Evolutionary conservation across 129 eudicot species (phyloP).

Genomic region (Erigeron canadensis): DNA sequence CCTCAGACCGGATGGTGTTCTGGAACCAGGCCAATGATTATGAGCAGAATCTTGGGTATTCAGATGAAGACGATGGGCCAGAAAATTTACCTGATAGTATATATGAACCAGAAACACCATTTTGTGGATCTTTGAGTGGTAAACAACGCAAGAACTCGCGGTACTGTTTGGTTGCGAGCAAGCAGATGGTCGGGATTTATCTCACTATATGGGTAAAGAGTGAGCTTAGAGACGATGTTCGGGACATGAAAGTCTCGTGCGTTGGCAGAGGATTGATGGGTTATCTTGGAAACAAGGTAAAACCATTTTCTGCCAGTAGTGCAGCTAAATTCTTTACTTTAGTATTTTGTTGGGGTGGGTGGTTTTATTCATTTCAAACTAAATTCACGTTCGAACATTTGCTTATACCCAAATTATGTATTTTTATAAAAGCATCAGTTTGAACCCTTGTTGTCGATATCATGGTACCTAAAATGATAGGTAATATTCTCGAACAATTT

Average conservation of each 20-base stretch:
- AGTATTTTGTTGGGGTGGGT: not conserved
- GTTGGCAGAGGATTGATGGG: slow-evolving; percentile 99
- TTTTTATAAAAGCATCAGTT: not conserved
- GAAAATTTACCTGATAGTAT: slow-evolving; percentile 50
- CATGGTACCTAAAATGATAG: slow-evolving; percentile 2
- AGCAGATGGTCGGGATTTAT: slow-evolving; percentile 95
- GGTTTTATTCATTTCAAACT: not conserved
- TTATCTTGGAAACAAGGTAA: slow-evolving; percentile 96
- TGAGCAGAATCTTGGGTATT: slow-evolving; percentile 44
- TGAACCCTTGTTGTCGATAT: not conserved
- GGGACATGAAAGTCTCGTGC: slow-evolving; percentile 83
- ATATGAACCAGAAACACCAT: slow-evolving; percentile 49
- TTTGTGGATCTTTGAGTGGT: slow-evolving; percentile 43
- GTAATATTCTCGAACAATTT: slow-evolving; percentile 19
- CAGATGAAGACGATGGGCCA: slow-evolving; percentile 68
- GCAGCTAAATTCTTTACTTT: not conserved
- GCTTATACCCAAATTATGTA: not conserved
- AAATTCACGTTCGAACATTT: not conserved
- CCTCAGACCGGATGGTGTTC: slow-evolving; percentile 58
- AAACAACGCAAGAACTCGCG: slow-evolving; percentile 46
- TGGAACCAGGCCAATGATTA: slow-evolving; percentile 50
- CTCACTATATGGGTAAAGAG: slow-evolving; percentile 88
- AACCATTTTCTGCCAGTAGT: not conserved
- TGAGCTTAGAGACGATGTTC: slow-evolving; percentile 67
- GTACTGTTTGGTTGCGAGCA: slow-evolving; percentile 91